phyloP scores from a whole-genome alignment of 306 rosid genomes.

The Cicer arietinum region DNA sequence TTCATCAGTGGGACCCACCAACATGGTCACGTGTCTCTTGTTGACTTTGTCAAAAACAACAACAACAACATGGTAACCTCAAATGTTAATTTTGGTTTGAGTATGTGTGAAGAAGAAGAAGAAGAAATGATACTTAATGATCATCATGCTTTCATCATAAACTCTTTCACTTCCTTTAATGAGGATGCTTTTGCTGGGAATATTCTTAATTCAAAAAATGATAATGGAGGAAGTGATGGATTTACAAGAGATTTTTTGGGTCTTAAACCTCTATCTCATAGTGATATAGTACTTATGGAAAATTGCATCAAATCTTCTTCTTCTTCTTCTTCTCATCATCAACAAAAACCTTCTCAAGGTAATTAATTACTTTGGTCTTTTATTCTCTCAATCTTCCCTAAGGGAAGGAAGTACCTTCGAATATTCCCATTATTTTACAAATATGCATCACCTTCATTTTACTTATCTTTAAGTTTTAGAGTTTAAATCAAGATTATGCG shows the following conservation, averaged over 20 bases:
- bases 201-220: slow-evolving; percentile 40
- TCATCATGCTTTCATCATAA: slow-evolving; percentile 46
- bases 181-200: slow-evolving; percentile 66
- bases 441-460: too few species aligned
- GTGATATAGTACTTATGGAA: slow-evolving; percentile 65
- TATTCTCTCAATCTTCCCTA: slow-evolving; percentile 50
- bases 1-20: slow-evolving; percentile 52
- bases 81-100: slow-evolving; percentile 39
- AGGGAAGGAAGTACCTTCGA: slow-evolving; percentile 56
- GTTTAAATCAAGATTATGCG: too few species aligned
- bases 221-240: slow-evolving; percentile 51
- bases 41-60: neutral
- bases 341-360: slow-evolving; percentile 76
- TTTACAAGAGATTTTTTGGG: slow-evolving; percentile 87
- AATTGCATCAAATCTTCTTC: slow-evolving; percentile 53
- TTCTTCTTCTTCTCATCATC: slow-evolving; percentile 14
- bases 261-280: slow-evolving; percentile 70
- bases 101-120: slow-evolving; percentile 38
- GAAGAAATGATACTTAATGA: slow-evolving; percentile 43
- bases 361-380: slow-evolving; percentile 20
- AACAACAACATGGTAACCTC: neutral
- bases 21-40: slow-evolving; percentile 59
- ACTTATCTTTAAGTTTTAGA: too few species aligned
- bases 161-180: slow-evolving; percentile 57
- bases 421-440: slow-evolving; percentile 12